phyloP scores from a whole-genome alignment of 108 stramenopile species.

The Nitzschia putrida region DNA sequence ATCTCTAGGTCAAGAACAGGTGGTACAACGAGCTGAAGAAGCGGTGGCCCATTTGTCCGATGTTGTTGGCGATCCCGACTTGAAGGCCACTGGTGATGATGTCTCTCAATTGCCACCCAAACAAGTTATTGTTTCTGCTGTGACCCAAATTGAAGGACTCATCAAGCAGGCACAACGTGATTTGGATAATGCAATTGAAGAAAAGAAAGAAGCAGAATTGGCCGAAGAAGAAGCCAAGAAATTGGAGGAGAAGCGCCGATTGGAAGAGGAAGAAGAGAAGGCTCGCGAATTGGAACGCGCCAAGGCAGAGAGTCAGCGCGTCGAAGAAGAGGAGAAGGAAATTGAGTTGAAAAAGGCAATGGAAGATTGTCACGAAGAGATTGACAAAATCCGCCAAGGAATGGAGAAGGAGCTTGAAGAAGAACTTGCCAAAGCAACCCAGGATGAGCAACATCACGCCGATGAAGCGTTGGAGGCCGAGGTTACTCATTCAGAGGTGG shows the following conservation, averaged over 20 bases:
- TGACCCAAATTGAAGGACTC: slow-evolving; percentile 31
- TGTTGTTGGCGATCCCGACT: slow-evolving; percentile 9
- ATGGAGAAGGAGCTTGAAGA: slow-evolving; percentile 21
- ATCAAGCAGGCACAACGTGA: slow-evolving; percentile 33
- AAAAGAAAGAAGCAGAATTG: slow-evolving; percentile 12
- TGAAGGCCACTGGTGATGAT: slow-evolving; percentile 1
- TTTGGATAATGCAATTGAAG: slow-evolving; percentile 9
- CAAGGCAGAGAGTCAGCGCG: slow-evolving; percentile 20
- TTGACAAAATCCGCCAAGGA: slow-evolving; percentile 28
- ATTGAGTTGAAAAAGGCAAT: slow-evolving; percentile 17
- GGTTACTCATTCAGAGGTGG: slow-evolving; percentile 23
- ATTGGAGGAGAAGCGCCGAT: slow-evolving; percentile 14
- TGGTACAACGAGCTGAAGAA: slow-evolving; percentile 35
- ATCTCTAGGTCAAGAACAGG: slow-evolving; percentile 22
- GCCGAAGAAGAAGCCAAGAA: slow-evolving; percentile 22
- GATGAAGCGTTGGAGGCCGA: slow-evolving; percentile 23
- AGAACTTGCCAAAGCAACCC: slow-evolving; percentile 29
- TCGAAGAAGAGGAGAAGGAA: slow-evolving; percentile 15
- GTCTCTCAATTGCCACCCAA: slow-evolving; percentile 39
- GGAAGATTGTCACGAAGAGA: slow-evolving; percentile 41
- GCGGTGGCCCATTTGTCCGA: slow-evolving; percentile 32
- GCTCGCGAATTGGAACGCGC: not conserved
- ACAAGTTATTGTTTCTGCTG: slow-evolving; percentile 36
- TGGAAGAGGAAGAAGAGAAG: slow-evolving; percentile 12
- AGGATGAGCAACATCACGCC: slow-evolving; percentile 23